Conservation (phyloP, 2,329 filamentous ascomycete species). For the Penicillium sp. region DNA sequence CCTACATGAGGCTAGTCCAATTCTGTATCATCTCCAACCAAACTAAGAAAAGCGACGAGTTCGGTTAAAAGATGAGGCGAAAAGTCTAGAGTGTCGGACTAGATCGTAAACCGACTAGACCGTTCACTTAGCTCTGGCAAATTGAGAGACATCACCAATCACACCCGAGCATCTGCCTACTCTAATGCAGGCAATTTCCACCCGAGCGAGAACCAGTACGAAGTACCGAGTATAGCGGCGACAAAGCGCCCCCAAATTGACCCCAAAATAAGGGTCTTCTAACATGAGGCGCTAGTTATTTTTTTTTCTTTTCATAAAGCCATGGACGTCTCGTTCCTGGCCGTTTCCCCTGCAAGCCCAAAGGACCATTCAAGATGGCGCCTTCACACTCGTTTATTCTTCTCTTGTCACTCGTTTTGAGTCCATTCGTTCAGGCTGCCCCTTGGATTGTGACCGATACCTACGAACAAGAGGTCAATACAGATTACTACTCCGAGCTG, state of each 20-base stretch:
- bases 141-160: conserved; percentile 8
- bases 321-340: neutral
- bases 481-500: conserved; percentile 4
- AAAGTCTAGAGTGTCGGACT: neutral
- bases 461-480: conserved; percentile 21
- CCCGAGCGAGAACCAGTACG: neutral
- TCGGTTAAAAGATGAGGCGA: conserved; percentile 3
- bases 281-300: neutral
- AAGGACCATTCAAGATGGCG: conserved; percentile 19
- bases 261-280: conserved; percentile 5
- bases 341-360: neutral
- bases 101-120: neutral
- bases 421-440: conserved; percentile 22
- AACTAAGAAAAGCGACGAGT: neutral
- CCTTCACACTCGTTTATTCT: conserved; percentile 26
- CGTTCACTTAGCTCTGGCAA: neutral
- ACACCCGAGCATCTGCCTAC: neutral
- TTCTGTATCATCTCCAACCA: neutral
- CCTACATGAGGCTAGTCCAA: neutral
- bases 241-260: neutral
- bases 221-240: too few relatives aligned
- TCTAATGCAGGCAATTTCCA: conserved; percentile 9
- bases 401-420: conserved; percentile 22
- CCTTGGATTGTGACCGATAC: conserved; percentile 34
- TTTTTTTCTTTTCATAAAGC: neutral